These are phyloP conservation scores for Colletotrichum spinosum DNA, from an alignment of 2,329 filamentous ascomycete genomes.

Conservation along the genomic window DNA sequence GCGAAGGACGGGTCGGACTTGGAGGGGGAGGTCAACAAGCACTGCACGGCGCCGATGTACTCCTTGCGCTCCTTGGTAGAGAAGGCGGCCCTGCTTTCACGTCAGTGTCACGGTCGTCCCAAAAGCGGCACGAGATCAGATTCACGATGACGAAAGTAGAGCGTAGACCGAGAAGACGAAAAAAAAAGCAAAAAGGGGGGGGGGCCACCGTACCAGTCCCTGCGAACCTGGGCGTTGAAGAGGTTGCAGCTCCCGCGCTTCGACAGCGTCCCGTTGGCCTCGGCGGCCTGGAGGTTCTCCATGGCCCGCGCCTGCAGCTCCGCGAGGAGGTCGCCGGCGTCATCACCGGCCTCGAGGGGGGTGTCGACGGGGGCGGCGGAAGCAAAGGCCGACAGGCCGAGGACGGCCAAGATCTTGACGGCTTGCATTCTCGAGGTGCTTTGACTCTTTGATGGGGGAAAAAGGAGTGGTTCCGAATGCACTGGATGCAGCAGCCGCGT, in stretches of 20 bases:
- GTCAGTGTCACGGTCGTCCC: not conserved
- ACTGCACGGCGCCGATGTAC: slow-evolving; percentile 38
- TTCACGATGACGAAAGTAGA: not conserved
- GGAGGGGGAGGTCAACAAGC: slow-evolving; percentile 29
- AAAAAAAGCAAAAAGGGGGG: not conserved
- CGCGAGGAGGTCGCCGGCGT: slow-evolving; percentile 17
- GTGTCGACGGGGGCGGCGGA: slow-evolving; percentile 11
- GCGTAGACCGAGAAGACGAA: not conserved
- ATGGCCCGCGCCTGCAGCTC: slow-evolving; percentile 23
- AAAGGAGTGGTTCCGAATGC: slow-evolving; percentile 8
- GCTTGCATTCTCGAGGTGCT: slow-evolving; percentile 9
- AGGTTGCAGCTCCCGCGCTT: slow-evolving; percentile 22
- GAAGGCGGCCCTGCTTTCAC: slow-evolving; percentile 38
- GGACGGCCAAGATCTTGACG: slow-evolving; percentile 20
- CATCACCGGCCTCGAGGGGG: slow-evolving; percentile 19
- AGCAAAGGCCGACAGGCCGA: slow-evolving; percentile 18
- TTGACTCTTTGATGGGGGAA: not conserved
- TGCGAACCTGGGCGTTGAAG: slow-evolving; percentile 18
- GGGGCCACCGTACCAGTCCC: slow-evolving; percentile 21
- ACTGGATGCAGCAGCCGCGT: slow-evolving; percentile 6
- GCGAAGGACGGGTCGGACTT: slow-evolving; percentile 22
- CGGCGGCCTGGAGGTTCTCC: slow-evolving; percentile 24
- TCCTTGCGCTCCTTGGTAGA: slow-evolving; percentile 39
- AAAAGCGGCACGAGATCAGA: not conserved
- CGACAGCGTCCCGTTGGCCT: slow-evolving; percentile 25